Evolutionary conservation across 768 basidiomycete species (phyloP), one percentile per base, ranked within the genome.

Genomic region (Leucosporidium yakuticum): DNA sequence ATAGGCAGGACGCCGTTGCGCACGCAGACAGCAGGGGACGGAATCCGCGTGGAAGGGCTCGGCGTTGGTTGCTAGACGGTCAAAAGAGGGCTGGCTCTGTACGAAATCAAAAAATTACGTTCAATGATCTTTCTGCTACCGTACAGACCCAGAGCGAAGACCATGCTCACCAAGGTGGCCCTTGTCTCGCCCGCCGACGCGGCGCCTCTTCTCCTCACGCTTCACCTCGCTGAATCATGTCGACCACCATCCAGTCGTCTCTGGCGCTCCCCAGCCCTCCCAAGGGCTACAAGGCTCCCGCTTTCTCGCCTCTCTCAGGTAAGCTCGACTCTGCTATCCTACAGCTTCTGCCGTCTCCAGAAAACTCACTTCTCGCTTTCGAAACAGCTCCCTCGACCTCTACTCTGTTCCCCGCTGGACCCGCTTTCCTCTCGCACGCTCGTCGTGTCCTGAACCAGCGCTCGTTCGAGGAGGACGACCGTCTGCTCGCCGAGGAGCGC

Each of bases 381-480:
- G 23, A 31, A n/a, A 17, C 62, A 66, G 65, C 66, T 58, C 48
- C 73, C 78, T 81, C 82, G 27, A 79, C 83, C 47, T 80, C 80
- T 49, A 80, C 84, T 48, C 80, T 97, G 56, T 84, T 95, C 62
- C 89, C 93, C 31, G 90, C 88, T 36, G 96, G 96, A 34, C 85
- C 88, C 29, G 91, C 91, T 4, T 96, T 89, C 80, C 84, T 93
- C 64, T 87, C 86, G 50, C 87, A 93, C 70, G 86, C 91, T 32
- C 86, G 86, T 62, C 84, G 95, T 54, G 82, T 86, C 2, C 78
- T 89, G 21, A 83, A 93, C 74, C 83, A 86, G 62, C 83, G 90
- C 69, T 85, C 91, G 2, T 94, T 96, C 77, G 87, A 86, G 60
- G 86, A 90, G 63, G 84, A 93, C 73, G 93, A 97, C 80, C 83